Percentiles rank a stretch among this genome's conserved stretches.
Evolutionary conservation across 2,329 filamentous ascomycete genomes (phyloP).

Genomic region (Aspergillus aculeatinus): DNA sequence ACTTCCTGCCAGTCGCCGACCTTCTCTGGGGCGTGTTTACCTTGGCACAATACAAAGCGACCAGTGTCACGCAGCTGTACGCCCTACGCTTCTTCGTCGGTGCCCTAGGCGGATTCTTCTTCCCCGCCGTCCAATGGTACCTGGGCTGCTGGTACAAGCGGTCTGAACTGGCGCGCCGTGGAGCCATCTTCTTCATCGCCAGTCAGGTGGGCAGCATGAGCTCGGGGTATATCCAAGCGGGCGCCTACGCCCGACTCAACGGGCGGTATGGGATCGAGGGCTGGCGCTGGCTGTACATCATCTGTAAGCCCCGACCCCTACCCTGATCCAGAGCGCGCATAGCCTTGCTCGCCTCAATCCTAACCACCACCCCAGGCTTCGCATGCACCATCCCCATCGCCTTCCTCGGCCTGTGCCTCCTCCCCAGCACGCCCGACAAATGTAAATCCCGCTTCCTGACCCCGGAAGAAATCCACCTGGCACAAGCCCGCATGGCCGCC

Average conservation of each 20-base stretch:
- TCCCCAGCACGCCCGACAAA: slow-evolving; percentile 24
- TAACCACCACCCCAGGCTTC: slow-evolving; percentile 13
- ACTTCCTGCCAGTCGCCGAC: too few relatives aligned
- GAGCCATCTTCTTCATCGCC: slow-evolving; percentile 26
- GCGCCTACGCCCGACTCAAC: slow-evolving; percentile 16
- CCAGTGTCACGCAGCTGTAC: slow-evolving; percentile 27
- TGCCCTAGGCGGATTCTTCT: slow-evolving; percentile 34
- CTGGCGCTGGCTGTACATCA: too few relatives aligned
- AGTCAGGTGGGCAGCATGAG: slow-evolving; percentile 26
- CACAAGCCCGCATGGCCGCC: slow-evolving; percentile 22
- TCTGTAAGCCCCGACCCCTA: too few relatives aligned
- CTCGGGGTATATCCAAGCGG: slow-evolving; percentile 24
- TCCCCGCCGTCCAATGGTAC: slow-evolving; percentile 28
- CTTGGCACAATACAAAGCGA: background rate
- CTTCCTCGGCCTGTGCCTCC: slow-evolving; percentile 20
- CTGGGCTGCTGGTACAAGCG: slow-evolving; percentile 26
- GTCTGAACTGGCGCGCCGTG: slow-evolving; percentile 22
- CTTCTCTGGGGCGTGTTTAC: too few relatives aligned
- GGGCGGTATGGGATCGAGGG: too few relatives aligned
- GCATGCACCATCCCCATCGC: slow-evolving; percentile 25
- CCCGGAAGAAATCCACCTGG: slow-evolving; percentile 20
- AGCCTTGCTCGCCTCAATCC: too few relatives aligned
- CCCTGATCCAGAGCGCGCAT: too few relatives aligned
- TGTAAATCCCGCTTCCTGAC: slow-evolving; percentile 5
- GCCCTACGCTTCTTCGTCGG: slow-evolving; percentile 37